Evolutionary conservation across 2,329 filamentous ascomycete species (phyloP).

Genomic region (Alternaria gaisen): DNA sequence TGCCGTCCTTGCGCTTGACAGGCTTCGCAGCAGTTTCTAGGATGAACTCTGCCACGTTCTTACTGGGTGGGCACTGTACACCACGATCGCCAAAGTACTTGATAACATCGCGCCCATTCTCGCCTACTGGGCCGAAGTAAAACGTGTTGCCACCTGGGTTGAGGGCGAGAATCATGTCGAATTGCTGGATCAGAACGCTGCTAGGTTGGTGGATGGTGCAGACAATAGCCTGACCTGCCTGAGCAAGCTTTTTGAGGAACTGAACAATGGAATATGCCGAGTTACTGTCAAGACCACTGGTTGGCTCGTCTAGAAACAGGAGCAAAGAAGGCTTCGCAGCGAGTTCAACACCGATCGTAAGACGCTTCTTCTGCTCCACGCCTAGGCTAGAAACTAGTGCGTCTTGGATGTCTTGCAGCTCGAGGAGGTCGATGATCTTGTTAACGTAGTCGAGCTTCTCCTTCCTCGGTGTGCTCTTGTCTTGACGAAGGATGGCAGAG

Average conservation of each 20-base stretch:
- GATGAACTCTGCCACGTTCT: constrained; percentile 73
- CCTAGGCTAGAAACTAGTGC: constrained; percentile 71
- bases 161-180: constrained; percentile 76
- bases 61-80: constrained; percentile 70
- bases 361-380: constrained; percentile 74
- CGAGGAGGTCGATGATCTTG: constrained; percentile 71
- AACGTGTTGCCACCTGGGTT: constrained; percentile 75
- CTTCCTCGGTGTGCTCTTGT: constrained; percentile 60
- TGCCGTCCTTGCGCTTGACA: constrained; percentile 62
- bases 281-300: constrained; percentile 74
- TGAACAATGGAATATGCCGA: constrained; percentile 73
- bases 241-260: constrained; percentile 73
- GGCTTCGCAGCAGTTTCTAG: constrained; percentile 71
- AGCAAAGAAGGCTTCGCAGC: constrained; percentile 68
- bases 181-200: constrained; percentile 73
- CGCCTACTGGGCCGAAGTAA: constrained; percentile 76
- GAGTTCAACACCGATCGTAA: constrained; percentile 78
- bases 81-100: constrained; percentile 74
- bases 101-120: constrained; percentile 70
- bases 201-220: constrained; percentile 80
- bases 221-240: constrained; percentile 74
- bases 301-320: constrained; percentile 77
- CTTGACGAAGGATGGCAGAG: constrained; percentile 71
- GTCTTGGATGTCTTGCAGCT: constrained; percentile 72
- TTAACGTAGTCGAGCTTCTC: constrained; percentile 74